phyloP scores from a whole-genome alignment of 2,329 filamentous ascomycete genomes.

The Exophiala oligosperma region DNA sequence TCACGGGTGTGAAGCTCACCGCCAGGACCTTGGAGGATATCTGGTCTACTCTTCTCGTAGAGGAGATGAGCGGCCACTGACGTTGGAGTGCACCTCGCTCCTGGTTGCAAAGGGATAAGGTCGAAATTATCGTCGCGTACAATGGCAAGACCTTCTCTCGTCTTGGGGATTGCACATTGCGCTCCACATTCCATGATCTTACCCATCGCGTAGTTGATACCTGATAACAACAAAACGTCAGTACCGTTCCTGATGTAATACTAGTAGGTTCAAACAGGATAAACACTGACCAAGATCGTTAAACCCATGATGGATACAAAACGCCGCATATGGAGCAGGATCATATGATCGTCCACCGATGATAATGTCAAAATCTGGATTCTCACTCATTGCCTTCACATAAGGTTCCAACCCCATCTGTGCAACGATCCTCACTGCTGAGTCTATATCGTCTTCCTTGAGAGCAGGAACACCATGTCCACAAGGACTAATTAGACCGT shows the following conservation, averaged over 20 bases:
- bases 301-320: conserved; percentile 39
- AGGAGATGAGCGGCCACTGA: conserved; percentile 54
- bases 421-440: conserved; percentile 40
- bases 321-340: conserved; percentile 43
- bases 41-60: conserved; percentile 56
- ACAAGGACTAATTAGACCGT: conserved; percentile 38
- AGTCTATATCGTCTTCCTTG: conserved; percentile 40
- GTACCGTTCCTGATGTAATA: not conserved
- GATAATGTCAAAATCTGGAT: conserved; percentile 50
- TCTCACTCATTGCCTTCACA: conserved; percentile 41
- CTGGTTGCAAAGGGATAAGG: conserved; percentile 42
- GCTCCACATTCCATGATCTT: conserved; percentile 58
- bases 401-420: conserved; percentile 51
- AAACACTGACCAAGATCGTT: conserved; percentile 11
- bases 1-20: conserved; percentile 45
- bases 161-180: conserved; percentile 51
- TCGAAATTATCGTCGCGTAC: conserved; percentile 51
- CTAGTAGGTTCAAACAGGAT: not conserved
- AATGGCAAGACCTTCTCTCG: conserved; percentile 43
- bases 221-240: conserved; percentile 21
- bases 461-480: conserved; percentile 41
- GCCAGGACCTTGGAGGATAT: conserved; percentile 49
- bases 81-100: conserved; percentile 45
- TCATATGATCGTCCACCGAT: conserved; percentile 48
- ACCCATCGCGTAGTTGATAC: conserved; percentile 53